Base-by-base conservation (phyloP, 345 rosid species). In the Psidium guajava region DNA sequence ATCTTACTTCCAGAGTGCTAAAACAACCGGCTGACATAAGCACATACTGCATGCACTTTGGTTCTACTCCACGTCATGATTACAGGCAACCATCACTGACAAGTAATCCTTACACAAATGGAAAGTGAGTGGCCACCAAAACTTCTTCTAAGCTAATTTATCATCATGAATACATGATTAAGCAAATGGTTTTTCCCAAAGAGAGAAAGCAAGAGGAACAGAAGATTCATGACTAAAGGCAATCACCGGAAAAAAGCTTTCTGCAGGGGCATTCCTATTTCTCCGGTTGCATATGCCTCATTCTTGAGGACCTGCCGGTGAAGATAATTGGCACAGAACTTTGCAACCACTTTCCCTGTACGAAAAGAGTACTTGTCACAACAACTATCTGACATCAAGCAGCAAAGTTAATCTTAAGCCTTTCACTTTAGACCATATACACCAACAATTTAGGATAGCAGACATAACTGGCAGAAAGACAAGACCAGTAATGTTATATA, bases 271-370 rank as follows among this genome's bases (percentile, higher is more conserved):
- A 88, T 91, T 86, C 91, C 98, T n/a, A 93, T 88, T 85, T 95
- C 96, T 84, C 99, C 99, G 82, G 94, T 92, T 32, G 90, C 85
- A 88, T 93, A 96, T 53, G 94, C 94, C 73, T 95, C 98, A 86
- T 88, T 85, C 91, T 90, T 93, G 58, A 92, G 92, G 86, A 96
- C 95, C 90, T 96, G 98, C 86, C 85, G 96, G 85, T 96, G 99
- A 86, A 96, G 94, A 93, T 59, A 94, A 91, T 95, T 96, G 83
- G 98, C 96, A 85, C 98, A 96, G 89, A 96, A 96, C 88, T 96
- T 96, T 55, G 99, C 95, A 77, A 96, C 99, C 83, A 95, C 98
- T 90, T 94, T 96, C 77, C 99, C 99, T 96, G 92, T 82, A 90
- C 88, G 89, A 69, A 69, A 69, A 69, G 24, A 18, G 80, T 36